Conservation (phyloP, 225 moss, liverwort and hornwort species). For the Thuidium tamariscinum region DNA sequence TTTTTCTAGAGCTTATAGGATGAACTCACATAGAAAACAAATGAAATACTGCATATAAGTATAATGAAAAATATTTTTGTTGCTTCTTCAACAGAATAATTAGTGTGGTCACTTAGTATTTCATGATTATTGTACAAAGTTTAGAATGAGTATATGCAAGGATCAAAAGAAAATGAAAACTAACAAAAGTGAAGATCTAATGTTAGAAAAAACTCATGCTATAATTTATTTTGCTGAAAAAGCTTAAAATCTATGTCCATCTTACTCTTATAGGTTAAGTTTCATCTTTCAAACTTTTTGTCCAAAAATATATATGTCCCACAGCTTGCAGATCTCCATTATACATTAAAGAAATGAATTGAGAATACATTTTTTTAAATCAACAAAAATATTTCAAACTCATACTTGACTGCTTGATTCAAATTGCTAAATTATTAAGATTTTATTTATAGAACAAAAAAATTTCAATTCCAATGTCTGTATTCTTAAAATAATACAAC, state of each 20-base stretch:
- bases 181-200: accelerated
- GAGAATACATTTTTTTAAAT: accelerated
- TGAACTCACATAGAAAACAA: accelerated
- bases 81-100: background rate
- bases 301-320: background rate
- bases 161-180: background rate
- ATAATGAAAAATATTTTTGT: background rate
- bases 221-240: background rate
- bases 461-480: background rate
- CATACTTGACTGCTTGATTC: background rate
- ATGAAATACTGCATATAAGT: accelerated
- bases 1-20: background rate
- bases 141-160: background rate
- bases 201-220: background rate
- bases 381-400: background rate
- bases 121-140: background rate
- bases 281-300: background rate
- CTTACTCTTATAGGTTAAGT: accelerated
- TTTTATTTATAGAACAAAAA: background rate
- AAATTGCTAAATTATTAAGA: background rate
- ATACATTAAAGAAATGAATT: background rate
- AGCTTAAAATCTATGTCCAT: background rate
- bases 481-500: background rate
- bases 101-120: background rate
- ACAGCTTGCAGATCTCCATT: background rate